Evolutionary conservation across 148 eudicot genomes (phyloP), one percentile per base, ranked within the genome.

Genomic region (Vaccinium darrowii): DNA sequence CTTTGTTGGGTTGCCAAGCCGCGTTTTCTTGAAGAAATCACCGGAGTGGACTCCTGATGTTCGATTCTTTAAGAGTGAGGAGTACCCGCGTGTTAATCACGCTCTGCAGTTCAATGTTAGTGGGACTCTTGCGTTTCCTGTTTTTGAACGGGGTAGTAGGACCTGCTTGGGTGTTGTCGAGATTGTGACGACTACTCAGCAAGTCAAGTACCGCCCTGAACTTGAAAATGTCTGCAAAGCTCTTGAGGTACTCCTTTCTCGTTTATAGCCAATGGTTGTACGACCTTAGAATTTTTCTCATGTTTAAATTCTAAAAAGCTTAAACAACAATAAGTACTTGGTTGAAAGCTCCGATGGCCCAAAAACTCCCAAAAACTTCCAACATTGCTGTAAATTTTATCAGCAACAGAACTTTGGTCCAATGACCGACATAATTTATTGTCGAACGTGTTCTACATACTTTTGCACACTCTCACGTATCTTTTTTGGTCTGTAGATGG

Each of bases 31-130:
- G 76, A 92, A 93, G 56, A 92, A 90, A 82, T 89, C 76, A 8
- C 97, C 97, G 9, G 95, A 91, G 76, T 94, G 97, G 93, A 94
- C 91, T 36, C 94, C 97, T 16, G 94, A 94, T 91, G 95, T 94
- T 79, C 88, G 90, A 36, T 89, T 86, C 84, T 90, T 94, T 62
- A 86, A 84, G 81, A 86, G 83, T 27, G 97, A 91, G 16, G 94
- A 94, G 62, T 91, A 90, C 79, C 92, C 94, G 1, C 90, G 97
- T 56, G 86, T 89, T 9, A 36, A 52, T 69, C 67, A 77, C 84
- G 97, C 97, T 71, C 90, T 79, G 14, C 85, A 84, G 85, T 91
- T 80, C 51, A 88, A 92, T 84, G 91, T 94, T 75, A 88, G 91
- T 39, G 97, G 97, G 33, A 90, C 93, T 49, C 88, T 94, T 86